Conservation (phyloP, 306 rosid genomes). For the Datisca glomerata region DNA sequence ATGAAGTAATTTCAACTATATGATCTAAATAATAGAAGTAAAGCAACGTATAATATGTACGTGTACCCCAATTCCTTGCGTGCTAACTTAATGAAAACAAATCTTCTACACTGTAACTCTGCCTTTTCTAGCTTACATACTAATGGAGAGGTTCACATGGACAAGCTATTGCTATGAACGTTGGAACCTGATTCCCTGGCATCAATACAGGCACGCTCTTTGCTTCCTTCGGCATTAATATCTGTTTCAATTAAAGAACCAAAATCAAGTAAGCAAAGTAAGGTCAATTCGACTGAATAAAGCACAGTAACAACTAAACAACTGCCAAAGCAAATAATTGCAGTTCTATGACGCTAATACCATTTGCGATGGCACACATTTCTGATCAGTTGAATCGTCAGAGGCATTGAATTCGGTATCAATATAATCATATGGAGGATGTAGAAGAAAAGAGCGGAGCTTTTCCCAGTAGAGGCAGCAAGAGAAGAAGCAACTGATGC, state of each 20-base stretch:
- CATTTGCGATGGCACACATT: background rate
- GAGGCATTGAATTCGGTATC: conserved; percentile 18
- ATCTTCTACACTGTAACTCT: no score
- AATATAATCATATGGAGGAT: conserved; percentile 13
- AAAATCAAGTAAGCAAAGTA: background rate
- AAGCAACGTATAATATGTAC: no score
- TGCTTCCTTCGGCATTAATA: conserved; percentile 17
- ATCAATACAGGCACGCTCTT: conserved; percentile 73
- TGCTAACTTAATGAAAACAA: no score
- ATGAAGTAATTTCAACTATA: no score
- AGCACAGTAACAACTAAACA: background rate
- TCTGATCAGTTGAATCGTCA: conserved; percentile 5
- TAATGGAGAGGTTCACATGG: no score
- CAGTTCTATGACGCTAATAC: no score
- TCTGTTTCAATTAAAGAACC: conserved; percentile 24
- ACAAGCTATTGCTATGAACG: conserved; percentile 82
- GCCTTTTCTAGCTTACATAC: no score
- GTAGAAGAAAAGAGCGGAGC: conserved; percentile 44
- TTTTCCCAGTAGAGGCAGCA: conserved; percentile 97
- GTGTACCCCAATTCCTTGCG: no score
- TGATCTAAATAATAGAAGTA: no score
- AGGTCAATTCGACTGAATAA: background rate
- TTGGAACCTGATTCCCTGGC: conserved; percentile 84
- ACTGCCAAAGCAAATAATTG: no score
- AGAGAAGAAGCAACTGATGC: conserved; percentile 30